These are phyloP conservation scores for Yamadazyma triangularis DNA, from an alignment of 1,139 yeast species.

Conservation along the genomic window DNA sequence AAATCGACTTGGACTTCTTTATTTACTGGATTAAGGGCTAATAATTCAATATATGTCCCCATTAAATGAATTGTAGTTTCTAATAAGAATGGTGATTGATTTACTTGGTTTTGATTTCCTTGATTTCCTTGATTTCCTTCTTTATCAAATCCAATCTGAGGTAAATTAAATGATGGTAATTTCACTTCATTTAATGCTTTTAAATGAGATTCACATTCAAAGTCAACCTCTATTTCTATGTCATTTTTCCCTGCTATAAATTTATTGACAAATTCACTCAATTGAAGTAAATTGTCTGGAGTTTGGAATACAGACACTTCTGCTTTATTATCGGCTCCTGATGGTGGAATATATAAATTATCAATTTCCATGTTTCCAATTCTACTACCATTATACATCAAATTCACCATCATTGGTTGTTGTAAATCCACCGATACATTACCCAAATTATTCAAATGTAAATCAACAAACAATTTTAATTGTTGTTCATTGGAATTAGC, in stretches of 20 bases:
- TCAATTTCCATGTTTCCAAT: too few relatives aligned
- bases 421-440: conserved; percentile 2
- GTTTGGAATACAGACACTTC: too few relatives aligned
- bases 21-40: conserved; percentile 52
- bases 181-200: neutral
- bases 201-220: conserved; percentile 1
- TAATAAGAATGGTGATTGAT: conserved; percentile 9
- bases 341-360: too few relatives aligned
- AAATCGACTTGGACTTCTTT: conserved; percentile 35
- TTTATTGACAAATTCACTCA: conserved; percentile 2
- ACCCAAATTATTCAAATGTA: neutral
- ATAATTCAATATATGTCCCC: conserved; percentile 48
- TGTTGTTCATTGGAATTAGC: too few relatives aligned
- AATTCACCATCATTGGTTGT: too few relatives aligned
- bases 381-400: too few relatives aligned
- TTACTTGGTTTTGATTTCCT: neutral
- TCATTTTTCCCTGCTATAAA: conserved; percentile 1
- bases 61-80: conserved; percentile 45
- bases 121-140: neutral
- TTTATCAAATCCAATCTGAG: too few relatives aligned
- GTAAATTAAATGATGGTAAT: conserved; percentile 3
- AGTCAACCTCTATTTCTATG: conserved; percentile 1
- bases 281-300: too few relatives aligned
- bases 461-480: neutral
- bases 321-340: too few relatives aligned